Conservation (phyloP, 768 basidiomycete species). For the Mycena crocata region DNA sequence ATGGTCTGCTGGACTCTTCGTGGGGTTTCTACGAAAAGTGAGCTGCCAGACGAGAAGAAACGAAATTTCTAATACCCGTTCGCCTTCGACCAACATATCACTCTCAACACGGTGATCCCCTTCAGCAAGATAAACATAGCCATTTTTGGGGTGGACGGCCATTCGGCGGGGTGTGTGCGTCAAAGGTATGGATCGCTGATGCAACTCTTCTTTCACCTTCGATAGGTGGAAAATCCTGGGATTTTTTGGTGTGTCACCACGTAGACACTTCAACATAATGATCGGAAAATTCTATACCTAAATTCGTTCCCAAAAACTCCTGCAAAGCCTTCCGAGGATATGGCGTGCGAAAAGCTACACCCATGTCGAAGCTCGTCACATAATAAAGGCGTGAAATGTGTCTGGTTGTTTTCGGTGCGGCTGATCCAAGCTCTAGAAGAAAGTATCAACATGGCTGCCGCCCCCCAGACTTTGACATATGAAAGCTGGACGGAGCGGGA, state of each 20-base stretch:
- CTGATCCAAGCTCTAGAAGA: constrained; percentile 10
- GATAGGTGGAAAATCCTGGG: constrained; percentile 97
- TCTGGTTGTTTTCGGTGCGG: not conserved
- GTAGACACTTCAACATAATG: too few species aligned
- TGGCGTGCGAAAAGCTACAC: not conserved
- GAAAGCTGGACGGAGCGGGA: not conserved
- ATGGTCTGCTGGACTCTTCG: not conserved
- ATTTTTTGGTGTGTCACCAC: too few species aligned
- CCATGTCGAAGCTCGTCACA: not conserved
- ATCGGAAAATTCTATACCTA: not conserved
- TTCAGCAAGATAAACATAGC: constrained; percentile 90
- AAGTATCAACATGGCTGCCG: not conserved
- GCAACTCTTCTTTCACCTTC: constrained; percentile 90
- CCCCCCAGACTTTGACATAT: not conserved
- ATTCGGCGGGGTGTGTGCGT: constrained; percentile 95
- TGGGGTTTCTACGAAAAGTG: not conserved
- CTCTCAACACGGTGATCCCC: constrained; percentile 89
- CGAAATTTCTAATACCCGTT: constrained; percentile 35
- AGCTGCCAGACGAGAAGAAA: not conserved
- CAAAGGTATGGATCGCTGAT: constrained; percentile 90
- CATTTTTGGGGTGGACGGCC: constrained; percentile 84
- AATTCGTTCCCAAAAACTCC: not conserved
- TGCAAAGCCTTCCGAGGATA: not conserved
- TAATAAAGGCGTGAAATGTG: not conserved
- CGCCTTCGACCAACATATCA: constrained; percentile 71